phyloP scores from a whole-genome alignment of 768 basidiomycete genomes.

The Russula dissimulans region DNA sequence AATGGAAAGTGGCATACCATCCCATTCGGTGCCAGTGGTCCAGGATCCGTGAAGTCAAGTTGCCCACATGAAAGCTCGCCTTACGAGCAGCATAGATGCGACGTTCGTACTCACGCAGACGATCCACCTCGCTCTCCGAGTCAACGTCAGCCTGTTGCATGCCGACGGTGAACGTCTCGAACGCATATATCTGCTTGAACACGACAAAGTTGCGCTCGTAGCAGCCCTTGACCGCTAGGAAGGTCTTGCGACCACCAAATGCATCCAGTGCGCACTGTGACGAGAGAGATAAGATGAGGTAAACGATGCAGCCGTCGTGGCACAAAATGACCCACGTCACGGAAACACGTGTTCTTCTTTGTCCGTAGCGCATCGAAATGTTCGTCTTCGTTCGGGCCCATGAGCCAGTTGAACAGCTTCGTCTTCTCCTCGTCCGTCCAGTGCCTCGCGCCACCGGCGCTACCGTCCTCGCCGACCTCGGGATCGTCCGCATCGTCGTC shows the following conservation, averaged over 20 bases:
- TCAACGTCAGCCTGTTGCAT: constrained; percentile 31
- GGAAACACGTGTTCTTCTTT: constrained; percentile 74
- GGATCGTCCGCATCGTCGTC: constrained; percentile 19
- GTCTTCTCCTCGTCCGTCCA: constrained; percentile 83
- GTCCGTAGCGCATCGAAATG: constrained; percentile 72
- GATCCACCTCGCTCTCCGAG: constrained; percentile 47
- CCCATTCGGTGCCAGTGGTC: constrained; percentile 74
- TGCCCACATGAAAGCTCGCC: constrained; percentile 60
- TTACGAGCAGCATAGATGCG: constrained; percentile 57
- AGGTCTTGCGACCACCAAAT: constrained; percentile 70
- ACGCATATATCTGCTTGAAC: constrained; percentile 74
- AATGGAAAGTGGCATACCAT: constrained; percentile 69
- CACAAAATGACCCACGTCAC: constrained; percentile 42
- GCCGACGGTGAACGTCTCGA: constrained; percentile 45
- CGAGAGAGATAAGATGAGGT: not conserved
- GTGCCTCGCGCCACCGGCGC: constrained; percentile 56
- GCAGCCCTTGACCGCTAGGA: constrained; percentile 76
- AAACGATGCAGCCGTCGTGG: not conserved
- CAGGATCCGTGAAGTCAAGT: constrained; percentile 60
- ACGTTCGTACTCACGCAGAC: constrained; percentile 64
- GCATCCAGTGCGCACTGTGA: constrained; percentile 59
- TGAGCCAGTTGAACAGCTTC: constrained; percentile 68
- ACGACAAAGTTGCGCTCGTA: constrained; percentile 80
- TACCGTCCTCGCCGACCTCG: constrained; percentile 20
- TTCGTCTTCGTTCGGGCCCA: constrained; percentile 61